These are phyloP conservation scores for Solanum bulbocastanum DNA, from an alignment of 257 asterid species.

Conservation along the genomic window DNA sequence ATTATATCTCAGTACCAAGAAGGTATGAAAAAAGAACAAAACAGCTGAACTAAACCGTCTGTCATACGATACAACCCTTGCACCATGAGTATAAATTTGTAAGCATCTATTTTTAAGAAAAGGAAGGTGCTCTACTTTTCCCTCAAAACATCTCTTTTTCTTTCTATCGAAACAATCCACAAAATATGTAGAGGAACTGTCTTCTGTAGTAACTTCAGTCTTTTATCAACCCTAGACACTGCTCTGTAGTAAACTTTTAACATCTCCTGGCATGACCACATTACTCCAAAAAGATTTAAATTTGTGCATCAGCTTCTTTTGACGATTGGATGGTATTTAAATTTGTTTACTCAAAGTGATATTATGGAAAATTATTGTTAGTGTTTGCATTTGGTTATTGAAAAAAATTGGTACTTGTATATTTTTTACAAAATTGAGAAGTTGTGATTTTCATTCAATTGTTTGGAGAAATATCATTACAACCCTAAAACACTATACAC, in stretches of 20 bases:
- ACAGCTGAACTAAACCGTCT: not conserved
- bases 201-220: not conserved
- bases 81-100: not conserved
- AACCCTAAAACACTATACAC: not conserved
- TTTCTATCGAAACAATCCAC: not conserved
- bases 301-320: not conserved
- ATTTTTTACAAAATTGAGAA: not conserved
- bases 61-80: not conserved
- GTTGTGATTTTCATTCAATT: not conserved
- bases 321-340: not conserved
- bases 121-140: not conserved
- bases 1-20: not conserved
- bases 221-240: not conserved
- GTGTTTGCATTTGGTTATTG: not conserved
- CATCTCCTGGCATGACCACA: not conserved
- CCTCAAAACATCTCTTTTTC: not conserved
- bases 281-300: not conserved
- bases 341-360: not conserved
- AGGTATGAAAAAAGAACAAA: not conserved
- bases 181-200: not conserved
- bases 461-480: not conserved
- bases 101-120: not conserved
- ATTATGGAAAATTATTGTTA: not conserved
- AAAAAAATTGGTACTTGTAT: not conserved
- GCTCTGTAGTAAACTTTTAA: not conserved